Evolutionary conservation across 495 filamentous ascomycete genomes (phyloP).

Genomic region (Terfezia boudieri): DNA sequence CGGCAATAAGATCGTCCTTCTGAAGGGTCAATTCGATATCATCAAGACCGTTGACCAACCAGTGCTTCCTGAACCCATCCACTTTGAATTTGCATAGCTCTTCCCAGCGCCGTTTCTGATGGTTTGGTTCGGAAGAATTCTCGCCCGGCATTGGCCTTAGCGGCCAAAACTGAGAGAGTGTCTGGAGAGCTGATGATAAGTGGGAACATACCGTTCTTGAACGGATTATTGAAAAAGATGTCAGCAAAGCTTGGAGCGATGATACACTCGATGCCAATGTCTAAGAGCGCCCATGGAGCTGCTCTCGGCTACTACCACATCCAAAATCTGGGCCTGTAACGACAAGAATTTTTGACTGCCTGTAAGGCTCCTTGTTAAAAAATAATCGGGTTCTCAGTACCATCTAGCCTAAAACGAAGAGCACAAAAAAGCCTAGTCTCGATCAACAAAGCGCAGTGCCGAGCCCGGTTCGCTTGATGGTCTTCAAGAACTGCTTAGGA

Average conservation of each 20-base stretch:
- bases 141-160: slow-evolving; percentile 56
- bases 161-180: slow-evolving; percentile 46
- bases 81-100: slow-evolving; percentile 61
- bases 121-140: slow-evolving; percentile 71
- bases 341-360: slow-evolving; percentile 69
- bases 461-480: slow-evolving; percentile 92
- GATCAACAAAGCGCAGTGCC: slow-evolving; percentile 67
- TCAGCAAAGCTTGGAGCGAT: slow-evolving; percentile 87
- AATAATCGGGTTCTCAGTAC: slow-evolving; percentile 61
- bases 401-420: slow-evolving; percentile 51
- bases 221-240: slow-evolving; percentile 99
- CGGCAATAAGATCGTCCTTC: slow-evolving; percentile 66
- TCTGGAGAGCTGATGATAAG: slow-evolving; percentile 46
- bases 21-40: slow-evolving; percentile 91
- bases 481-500: slow-evolving; percentile 97
- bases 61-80: slow-evolving; percentile 82
- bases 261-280: slow-evolving; percentile 86
- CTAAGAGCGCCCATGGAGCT: slow-evolving; percentile 93
- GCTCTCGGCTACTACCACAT: slow-evolving; percentile 80
- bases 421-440: too few relatives aligned
- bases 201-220: slow-evolving; percentile 99
- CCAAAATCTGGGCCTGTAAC: slow-evolving; percentile 91
- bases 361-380: slow-evolving; percentile 78
- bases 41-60: slow-evolving; percentile 81
- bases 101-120: slow-evolving; percentile 56